Conservation (phyloP, 176 grass and related monocot species). For the Canna indica region DNA sequence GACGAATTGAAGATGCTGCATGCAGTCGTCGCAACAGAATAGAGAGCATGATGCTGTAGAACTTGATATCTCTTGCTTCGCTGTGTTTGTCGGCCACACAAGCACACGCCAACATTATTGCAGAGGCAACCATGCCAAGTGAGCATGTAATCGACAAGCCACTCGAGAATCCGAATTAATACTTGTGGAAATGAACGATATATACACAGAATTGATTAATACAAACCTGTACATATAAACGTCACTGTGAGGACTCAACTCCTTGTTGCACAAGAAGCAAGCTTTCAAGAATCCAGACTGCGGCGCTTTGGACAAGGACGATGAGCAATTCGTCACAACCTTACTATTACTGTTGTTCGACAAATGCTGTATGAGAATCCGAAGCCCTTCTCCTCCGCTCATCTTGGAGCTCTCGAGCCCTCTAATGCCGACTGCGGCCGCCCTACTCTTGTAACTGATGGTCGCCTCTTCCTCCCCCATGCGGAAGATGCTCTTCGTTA, state of each 20-base stretch:
- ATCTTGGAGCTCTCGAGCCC: conserved; percentile 4
- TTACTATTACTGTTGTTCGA: conserved; percentile 21
- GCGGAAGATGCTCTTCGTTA: conserved; percentile 61
- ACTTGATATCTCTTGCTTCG: no score
- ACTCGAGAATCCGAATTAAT: no score
- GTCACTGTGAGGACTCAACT: conserved; percentile 42
- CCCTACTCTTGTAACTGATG: no score
- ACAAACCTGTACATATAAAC: conserved; percentile 66
- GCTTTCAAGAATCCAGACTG: conserved; percentile 26
- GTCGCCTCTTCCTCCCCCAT: conserved; percentile 67
- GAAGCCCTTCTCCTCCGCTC: conserved; percentile 1
- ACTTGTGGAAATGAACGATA: no score
- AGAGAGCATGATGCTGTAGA: no score
- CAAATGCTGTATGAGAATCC: conserved; percentile 35
- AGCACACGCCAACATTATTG: no score
- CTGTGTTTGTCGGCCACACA: no score
- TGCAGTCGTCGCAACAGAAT: no score
- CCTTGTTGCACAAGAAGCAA: conserved; percentile 48
- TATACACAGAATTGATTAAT: no score
- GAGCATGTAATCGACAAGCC: no score
- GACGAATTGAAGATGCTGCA: no score
- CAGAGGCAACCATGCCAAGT: no score
- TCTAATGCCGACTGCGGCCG: background rate
- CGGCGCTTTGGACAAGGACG: background rate
- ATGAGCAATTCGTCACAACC: conserved; percentile 50